These are phyloP conservation scores for Plasmodium fragile DNA, from an alignment of 169 alveolate genomes.

Conservation along the genomic window DNA sequence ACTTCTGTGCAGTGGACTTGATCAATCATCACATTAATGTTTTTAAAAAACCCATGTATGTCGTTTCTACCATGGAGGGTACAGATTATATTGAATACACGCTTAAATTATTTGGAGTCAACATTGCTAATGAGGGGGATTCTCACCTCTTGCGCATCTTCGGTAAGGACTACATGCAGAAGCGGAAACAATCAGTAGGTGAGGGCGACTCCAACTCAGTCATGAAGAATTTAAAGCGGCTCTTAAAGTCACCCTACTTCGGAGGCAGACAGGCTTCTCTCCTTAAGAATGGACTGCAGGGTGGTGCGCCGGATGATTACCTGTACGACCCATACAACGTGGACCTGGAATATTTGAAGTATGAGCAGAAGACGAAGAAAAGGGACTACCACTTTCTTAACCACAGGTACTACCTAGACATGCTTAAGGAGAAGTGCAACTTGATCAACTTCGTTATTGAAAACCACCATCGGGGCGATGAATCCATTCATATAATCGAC, in stretches of 20 bases:
- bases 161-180: slow-evolving; percentile 5
- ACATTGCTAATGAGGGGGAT: not conserved
- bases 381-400: slow-evolving; percentile 13
- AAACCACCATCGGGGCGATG: not conserved
- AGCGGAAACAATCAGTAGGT: not conserved
- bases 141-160: slow-evolving; percentile 19
- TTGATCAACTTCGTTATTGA: slow-evolving; percentile 1
- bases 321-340: slow-evolving; percentile 31
- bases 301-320: not conserved
- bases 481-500: slow-evolving; percentile 8
- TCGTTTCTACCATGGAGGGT: slow-evolving; percentile 34
- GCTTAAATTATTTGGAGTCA: slow-evolving; percentile 23
- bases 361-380: slow-evolving; percentile 24
- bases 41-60: slow-evolving; percentile 53
- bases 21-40: slow-evolving; percentile 49
- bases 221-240: not conserved
- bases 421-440: slow-evolving; percentile 42
- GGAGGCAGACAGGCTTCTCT: not conserved
- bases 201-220: not conserved
- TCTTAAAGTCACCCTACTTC: slow-evolving; percentile 1
- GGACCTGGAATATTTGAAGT: slow-evolving; percentile 25
- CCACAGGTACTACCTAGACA: slow-evolving; percentile 17
- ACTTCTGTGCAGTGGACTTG: slow-evolving; percentile 20
- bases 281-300: not conserved
- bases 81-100: slow-evolving; percentile 20